Conservation (phyloP, 2,329 filamentous ascomycete species). For the Colletotrichum liriopes region DNA sequence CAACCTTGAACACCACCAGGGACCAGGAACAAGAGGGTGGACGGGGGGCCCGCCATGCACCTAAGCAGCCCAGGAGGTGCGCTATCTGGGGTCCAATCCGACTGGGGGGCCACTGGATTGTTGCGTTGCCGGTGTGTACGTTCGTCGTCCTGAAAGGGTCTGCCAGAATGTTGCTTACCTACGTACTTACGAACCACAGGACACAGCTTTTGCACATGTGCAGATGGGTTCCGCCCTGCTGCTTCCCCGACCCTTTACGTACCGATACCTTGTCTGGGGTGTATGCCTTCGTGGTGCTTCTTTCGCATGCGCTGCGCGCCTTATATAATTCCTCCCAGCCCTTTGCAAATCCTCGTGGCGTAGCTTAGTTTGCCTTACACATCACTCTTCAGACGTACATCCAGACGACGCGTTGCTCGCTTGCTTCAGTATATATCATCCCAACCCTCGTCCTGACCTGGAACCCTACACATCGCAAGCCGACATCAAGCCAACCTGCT, state of each 20-base stretch:
- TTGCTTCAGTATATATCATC: constrained; percentile 24
- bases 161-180: constrained; percentile 39
- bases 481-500: constrained; percentile 15
- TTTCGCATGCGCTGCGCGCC: constrained; percentile 32
- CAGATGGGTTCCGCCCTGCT: constrained; percentile 18
- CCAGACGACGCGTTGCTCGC: constrained; percentile 2
- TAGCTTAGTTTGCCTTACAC: constrained; percentile 39
- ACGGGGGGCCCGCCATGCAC: constrained; percentile 26
- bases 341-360: constrained; percentile 36
- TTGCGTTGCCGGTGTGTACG: constrained; percentile 30
- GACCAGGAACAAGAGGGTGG: constrained; percentile 28
- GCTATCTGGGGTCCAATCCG: constrained; percentile 33
- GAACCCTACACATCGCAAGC: background rate
- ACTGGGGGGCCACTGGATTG: constrained; percentile 19
- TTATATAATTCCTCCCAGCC: constrained; percentile 39
- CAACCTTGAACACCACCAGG: constrained; percentile 31
- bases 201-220: constrained; percentile 31
- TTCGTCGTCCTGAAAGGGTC: constrained; percentile 22
- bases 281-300: constrained; percentile 13
- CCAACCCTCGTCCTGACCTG: constrained; percentile 8
- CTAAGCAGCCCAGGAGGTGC: constrained; percentile 37
- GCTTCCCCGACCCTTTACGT: constrained; percentile 23
- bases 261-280: constrained; percentile 24
- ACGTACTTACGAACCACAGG: constrained; percentile 34
- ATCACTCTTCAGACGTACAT: constrained; percentile 34